Evolutionary conservation across 306 rosid genomes (phyloP), one percentile per base, ranked within the genome.

Genomic region (Pachyrhizus erosus): DNA sequence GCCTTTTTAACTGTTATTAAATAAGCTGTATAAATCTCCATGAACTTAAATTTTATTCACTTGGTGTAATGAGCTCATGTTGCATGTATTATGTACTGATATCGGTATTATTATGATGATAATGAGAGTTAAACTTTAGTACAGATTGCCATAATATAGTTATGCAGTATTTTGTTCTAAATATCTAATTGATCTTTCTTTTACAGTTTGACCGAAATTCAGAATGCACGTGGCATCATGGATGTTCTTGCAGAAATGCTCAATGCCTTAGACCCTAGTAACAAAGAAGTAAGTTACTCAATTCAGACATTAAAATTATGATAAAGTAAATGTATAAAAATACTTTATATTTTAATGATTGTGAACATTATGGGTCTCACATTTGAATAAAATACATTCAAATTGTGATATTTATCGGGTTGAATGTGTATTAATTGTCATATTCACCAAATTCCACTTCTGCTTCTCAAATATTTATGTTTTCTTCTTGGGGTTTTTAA

Each of bases 211-310:
- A 84, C 92, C 0, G 98, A 96, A 96, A 89, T 96, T 85, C 99
- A 96, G 89, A 96, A 96, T 90, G 99, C 97, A 67, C 92, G 96
- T 65, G 99, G 99, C 61, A 91, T 96, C 84, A 90, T 93, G 99
- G 99, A 96, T 75, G 98, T 96, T 81, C 94, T 96, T 70, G 79
- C 97, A 3, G 99, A 96, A 86, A 96, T 96, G 99, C 93, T 93
- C 58, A 96, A 55, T 86, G 99, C 98, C 33, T 33, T 93, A 65
- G 99, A 96, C 79, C 97, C 98, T 37, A 86, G 54, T 57, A 96
- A 91, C 84, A 92, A 80, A 91, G 99, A 93, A 91, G 99, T 96
- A 84, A 74, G 82, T 85, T 74, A 73, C 49, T 34, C 37, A 17
- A 65, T 73, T 69, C 66, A 45, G 54, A 65, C 24, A 4, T 60